A percentile compares a stretch with the other conserved stretches of the same genome.
Conservation (phyloP, 2,329 filamentous ascomycete genomes). For the Fusarium sp. region DNA sequence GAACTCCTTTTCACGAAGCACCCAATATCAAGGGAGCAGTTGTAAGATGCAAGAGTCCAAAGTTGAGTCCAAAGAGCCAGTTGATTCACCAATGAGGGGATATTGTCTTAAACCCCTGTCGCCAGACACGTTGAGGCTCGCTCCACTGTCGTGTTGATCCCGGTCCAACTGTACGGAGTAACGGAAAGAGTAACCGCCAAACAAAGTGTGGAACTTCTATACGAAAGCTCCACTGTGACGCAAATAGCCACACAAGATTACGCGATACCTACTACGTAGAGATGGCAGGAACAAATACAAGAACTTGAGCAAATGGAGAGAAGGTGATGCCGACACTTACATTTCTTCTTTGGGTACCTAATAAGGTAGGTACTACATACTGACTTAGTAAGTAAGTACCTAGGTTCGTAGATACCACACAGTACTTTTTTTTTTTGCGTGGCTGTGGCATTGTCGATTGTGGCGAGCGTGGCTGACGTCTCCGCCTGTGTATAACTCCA, state of each 20-base stretch:
- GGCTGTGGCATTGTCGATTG: slow-evolving; percentile 17
- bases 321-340: neutral
- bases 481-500: neutral
- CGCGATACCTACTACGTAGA: no score
- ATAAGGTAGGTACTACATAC: neutral
- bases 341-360: neutral
- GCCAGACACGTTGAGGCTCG: no score
- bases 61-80: slow-evolving; percentile 3
- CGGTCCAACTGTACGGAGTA: slow-evolving; percentile 7
- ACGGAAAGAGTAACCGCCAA: slow-evolving; percentile 2
- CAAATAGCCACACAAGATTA: slow-evolving; percentile 36
- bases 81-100: slow-evolving; percentile 9
- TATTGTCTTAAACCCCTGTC: no score
- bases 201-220: slow-evolving; percentile 18
- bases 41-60: neutral
- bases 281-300: neutral
- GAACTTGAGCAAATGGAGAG: neutral
- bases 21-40: slow-evolving; percentile 5
- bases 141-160: slow-evolving; percentile 23
- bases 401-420: no score
- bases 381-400: neutral
- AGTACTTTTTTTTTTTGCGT: neutral
- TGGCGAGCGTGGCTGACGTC: slow-evolving; percentile 23
- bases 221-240: slow-evolving; percentile 36
- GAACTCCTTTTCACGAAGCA: neutral